Conservation (phyloP, 805 yeast genomes). For the Metschnikowia cerradonensis region DNA sequence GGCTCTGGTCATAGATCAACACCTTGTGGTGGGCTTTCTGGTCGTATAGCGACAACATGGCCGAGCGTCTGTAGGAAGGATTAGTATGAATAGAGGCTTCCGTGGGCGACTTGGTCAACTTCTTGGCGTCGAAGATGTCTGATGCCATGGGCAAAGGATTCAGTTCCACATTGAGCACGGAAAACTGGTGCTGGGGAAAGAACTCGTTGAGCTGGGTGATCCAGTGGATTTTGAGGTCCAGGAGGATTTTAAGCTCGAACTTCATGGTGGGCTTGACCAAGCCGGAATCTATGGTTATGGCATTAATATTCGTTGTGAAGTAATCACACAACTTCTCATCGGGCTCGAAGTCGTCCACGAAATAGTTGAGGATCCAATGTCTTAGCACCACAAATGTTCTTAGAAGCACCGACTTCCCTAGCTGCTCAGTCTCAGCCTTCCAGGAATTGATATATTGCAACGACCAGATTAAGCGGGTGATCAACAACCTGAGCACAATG, state of each 20-base stretch:
- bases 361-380: conserved; percentile 88
- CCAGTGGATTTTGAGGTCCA: conserved; percentile 43
- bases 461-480: conserved; percentile 72
- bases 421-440: conserved; percentile 24
- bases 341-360: conserved; percentile 65
- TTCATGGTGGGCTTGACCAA: conserved; percentile 26
- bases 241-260: conserved; percentile 34
- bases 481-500: conserved; percentile 55
- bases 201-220: conserved; percentile 29
- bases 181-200: conserved; percentile 22
- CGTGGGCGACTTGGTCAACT: conserved; percentile 30
- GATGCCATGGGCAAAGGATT: conserved; percentile 23
- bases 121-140: conserved; percentile 21
- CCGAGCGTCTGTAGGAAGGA: conserved; percentile 42
- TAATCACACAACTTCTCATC: conserved; percentile 31
- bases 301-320: conserved; percentile 47
- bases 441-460: conserved; percentile 39
- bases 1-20: conserved; percentile 26
- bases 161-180: conserved; percentile 10
- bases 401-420: conserved; percentile 65
- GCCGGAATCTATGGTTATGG: conserved; percentile 33
- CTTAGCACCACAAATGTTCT: conserved; percentile 83
- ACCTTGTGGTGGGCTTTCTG: conserved; percentile 33
- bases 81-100: conserved; percentile 40
- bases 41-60: conserved; percentile 44